Evolutionary conservation across 208 protist species (phyloP).

Genomic region (Leishmania turanica): DNA sequence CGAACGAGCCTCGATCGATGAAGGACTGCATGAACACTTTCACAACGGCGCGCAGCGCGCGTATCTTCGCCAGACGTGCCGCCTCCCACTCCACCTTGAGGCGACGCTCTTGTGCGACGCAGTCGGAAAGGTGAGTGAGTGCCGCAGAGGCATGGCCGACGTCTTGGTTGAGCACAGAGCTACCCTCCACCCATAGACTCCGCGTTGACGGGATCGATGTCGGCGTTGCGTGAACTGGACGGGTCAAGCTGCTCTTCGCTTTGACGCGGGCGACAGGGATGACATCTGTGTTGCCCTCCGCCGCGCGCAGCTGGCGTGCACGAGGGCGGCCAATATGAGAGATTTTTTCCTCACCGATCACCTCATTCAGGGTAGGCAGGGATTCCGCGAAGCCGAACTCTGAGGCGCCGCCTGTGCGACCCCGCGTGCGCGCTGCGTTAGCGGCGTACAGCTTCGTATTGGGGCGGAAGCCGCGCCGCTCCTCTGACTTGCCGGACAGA

Average conservation of each 20-base stretch:
- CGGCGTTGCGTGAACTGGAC: background rate
- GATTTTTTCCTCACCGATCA: constrained; percentile 6
- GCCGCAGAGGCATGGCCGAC: constrained; percentile 44
- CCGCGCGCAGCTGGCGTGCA: constrained; percentile 16
- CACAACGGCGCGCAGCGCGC: constrained; percentile 70
- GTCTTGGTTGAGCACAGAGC: constrained; percentile 56
- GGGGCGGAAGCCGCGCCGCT: constrained; percentile 34
- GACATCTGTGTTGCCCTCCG: constrained; percentile 7
- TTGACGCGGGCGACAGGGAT: background rate
- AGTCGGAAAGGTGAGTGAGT: constrained; percentile 58
- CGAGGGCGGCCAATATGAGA: constrained; percentile 5
- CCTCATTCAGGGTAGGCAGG: background rate
- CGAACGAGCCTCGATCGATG: constrained; percentile 12
- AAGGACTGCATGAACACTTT: constrained; percentile 59
- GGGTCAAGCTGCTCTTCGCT: background rate
- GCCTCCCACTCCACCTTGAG: constrained; percentile 64
- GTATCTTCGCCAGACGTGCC: constrained; percentile 52
- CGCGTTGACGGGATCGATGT: constrained; percentile 6
- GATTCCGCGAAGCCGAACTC: constrained; percentile 16
- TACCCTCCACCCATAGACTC: constrained; percentile 77
- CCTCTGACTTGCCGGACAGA: constrained; percentile 9
- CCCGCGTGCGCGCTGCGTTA: constrained; percentile 8
- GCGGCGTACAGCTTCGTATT: constrained; percentile 19
- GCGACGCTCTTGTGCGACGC: constrained; percentile 56
- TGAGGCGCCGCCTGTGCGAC: constrained; percentile 2